Evolutionary conservation across 106 monocot species (phyloP).

Genomic region (Dioscorea dumetorum): DNA sequence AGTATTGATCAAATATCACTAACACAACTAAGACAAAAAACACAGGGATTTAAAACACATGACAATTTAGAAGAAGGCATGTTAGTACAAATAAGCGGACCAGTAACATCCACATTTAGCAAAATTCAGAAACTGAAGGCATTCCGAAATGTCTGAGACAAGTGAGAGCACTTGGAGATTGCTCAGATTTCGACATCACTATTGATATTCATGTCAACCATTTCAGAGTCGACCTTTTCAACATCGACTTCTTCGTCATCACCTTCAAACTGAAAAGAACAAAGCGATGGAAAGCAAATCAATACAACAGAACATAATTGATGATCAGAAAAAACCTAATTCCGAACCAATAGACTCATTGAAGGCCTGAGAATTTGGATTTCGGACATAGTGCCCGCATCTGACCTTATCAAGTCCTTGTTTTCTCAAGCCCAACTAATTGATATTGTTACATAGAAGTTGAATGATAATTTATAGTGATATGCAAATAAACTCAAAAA

Average conservation of each 20-base stretch:
- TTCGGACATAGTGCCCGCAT: background rate
- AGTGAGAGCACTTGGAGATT: no score
- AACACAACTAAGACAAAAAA: no score
- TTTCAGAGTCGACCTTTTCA: constrained; percentile 25
- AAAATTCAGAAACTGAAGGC: no score
- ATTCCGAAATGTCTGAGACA: no score
- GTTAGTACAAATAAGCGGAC: no score
- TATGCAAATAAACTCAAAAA: background rate
- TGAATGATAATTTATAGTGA: background rate
- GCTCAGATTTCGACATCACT: constrained; percentile 26
- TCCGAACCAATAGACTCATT: background rate
- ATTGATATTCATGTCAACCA: constrained; percentile 9
- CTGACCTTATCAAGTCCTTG: background rate
- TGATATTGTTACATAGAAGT: background rate
- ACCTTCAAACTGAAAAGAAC: constrained; percentile 22
- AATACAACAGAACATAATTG: background rate
- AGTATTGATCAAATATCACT: no score
- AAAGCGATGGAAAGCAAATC: background rate
- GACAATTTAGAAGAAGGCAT: no score
- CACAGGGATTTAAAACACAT: no score
- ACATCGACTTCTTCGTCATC: constrained; percentile 37
- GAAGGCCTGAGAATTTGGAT: background rate
- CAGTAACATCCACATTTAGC: no score
- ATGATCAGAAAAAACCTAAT: background rate
- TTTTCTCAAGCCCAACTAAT: background rate